Base-by-base conservation (phyloP, 768 basidiomycete genomes). In the Mrakia blollopis region DNA sequence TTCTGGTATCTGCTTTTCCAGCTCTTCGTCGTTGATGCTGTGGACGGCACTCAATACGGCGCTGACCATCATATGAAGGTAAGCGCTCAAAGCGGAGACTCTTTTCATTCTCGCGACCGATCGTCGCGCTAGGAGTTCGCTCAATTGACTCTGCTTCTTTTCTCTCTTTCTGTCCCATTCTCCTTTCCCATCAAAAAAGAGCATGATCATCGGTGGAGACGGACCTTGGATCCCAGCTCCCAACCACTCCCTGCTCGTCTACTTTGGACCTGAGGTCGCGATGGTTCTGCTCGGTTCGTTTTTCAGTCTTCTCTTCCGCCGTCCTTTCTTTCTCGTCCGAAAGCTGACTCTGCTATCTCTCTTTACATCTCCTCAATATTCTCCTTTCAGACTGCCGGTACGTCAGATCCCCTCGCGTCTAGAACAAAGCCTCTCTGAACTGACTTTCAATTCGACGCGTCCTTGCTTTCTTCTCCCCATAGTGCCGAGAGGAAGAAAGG, bases 1-100 rank as follows among this genome's bases (percentile, higher is more conserved):
- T 95, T 95, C 83, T 95, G 90, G 86, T 99, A 90, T 85, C 86
- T 96, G 30, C 86, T 99, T 1, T 98, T 99, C 86, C 96, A 99
- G 80, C 92, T 92, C 80, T 95, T 95, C 83, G 89, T 91, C 79
- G 74, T 75, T 16, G 92, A 89, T 77, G 88, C 88, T 0, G 74
- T 91, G 28, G 96, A 98, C 81, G 94, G 94, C 6, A 83, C 88
- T 21, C 25, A 41, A 86, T 90, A 77, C 89, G 90, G 78, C 82
- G 83, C 32, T 87, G 87, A 85, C 47, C 92, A 94, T 81, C n/a
- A 28, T n/a, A 57, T 57, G 57, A 57, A 57, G 57, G 23, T 28
- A 3, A 54, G 44, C 14, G 16, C 47, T 21, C n/a, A n/a, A n/a
- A n/a, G n/a, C n/a, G n/a, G n/a, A n/a, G n/a, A n/a, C n/a, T 21